Conservation (phyloP, 352 stramenopile genomes). For the Phytophthora nicotianae region DNA sequence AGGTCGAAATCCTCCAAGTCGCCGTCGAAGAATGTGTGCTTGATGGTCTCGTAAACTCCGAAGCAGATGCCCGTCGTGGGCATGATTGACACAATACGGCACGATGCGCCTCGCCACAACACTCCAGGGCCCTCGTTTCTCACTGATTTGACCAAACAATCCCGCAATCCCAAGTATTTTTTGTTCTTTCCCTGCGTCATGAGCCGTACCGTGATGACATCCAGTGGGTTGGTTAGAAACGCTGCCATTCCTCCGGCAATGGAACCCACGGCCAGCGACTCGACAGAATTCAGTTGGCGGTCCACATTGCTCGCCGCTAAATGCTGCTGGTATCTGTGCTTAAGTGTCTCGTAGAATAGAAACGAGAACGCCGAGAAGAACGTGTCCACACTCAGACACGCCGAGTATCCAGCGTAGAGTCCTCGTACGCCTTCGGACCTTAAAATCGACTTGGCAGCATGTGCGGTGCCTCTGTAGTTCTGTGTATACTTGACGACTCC, state of each 20-base stretch:
- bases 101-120: constrained; percentile 75
- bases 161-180: constrained; percentile 58
- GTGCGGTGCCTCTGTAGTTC: constrained; percentile 71
- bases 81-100: constrained; percentile 77
- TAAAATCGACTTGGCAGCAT: constrained; percentile 70
- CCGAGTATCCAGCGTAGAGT: constrained; percentile 77
- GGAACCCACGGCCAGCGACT: constrained; percentile 65
- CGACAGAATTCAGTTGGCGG: constrained; percentile 46
- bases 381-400: constrained; percentile 81
- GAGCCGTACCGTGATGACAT: constrained; percentile 79
- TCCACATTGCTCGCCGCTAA: constrained; percentile 38
- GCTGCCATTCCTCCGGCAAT: constrained; percentile 64
- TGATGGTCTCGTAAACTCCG: constrained; percentile 87
- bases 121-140: constrained; percentile 54
- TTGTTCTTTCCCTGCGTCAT: constrained; percentile 84
- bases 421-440: constrained; percentile 63
- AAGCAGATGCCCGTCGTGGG: constrained; percentile 85
- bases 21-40: constrained; percentile 68
- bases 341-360: constrained; percentile 83
- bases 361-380: constrained; percentile 86
- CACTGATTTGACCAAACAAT: constrained; percentile 70
- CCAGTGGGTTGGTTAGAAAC: constrained; percentile 82
- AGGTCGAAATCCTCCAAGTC: constrained; percentile 75
- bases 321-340: constrained; percentile 52
- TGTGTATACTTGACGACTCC: constrained; percentile 68